Base-by-base conservation (phyloP, 2,329 filamentous ascomycete genomes). In the Diplodia intermedia region DNA sequence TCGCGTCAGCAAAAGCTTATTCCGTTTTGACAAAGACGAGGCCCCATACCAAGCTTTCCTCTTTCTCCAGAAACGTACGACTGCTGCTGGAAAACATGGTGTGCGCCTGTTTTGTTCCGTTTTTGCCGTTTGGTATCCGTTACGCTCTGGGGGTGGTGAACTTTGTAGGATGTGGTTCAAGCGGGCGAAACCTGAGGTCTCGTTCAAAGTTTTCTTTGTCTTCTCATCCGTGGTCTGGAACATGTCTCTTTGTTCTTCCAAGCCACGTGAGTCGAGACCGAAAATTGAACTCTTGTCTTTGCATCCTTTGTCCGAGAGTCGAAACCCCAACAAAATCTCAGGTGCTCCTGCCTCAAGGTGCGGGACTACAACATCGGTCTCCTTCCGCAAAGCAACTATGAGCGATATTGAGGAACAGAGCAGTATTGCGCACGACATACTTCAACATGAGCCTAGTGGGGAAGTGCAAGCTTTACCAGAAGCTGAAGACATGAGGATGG, bases 21-120 rank as follows among this genome's bases (percentile, higher is more conserved):
- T 15, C 7, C 12, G 23, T 31, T 5, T 36, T 7, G 8, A 38
- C 31, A 52, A 63, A 38, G 60, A 26, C 8, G 11, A 3, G 20
- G 9, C 1, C n/a, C 23, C 36, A 20, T 63, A 63, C 60, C 47
- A 63, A 14, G 23, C 7, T 52, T 29, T 38, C 29, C n/a, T 63
- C 43, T 31, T 38, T 36, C 23, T 63, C 60, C 31, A 63, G n/a
- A 2, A 38, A 29, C 50, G 43, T 52, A 20, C 47, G 60, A 20
- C 60, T 63, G 60, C 47, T 63, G 18, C 60, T 63, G 12, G 60
- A 63, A 14, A 63, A 63, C 60, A 63, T 63, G 15, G 40, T 1
- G 26, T 9, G 11, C 11, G 33, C 33, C 33, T 36, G 9, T 36
- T 2, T 12, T 36, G 33, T 36, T 20, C 15, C 1, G 11, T n/a